These are phyloP conservation scores for Mollisia scopiformis DNA, from an alignment of 2,329 filamentous ascomycete genomes.

Conservation along the genomic window DNA sequence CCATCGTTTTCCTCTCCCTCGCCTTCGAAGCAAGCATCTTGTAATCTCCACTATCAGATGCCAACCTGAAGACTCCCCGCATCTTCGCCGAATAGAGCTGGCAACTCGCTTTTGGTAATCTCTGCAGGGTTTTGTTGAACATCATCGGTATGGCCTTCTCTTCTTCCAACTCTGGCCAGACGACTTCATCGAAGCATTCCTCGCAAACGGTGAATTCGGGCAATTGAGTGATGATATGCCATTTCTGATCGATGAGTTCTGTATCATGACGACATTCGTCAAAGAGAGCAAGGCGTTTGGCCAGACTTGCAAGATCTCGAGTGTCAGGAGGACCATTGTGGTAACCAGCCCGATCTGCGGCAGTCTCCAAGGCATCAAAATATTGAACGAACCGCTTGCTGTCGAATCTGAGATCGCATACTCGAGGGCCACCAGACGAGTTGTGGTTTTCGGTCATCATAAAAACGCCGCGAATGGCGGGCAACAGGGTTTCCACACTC, in stretches of 20 bases:
- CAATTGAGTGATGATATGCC: constrained; percentile 78
- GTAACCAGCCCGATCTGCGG: constrained; percentile 53
- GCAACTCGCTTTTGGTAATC: constrained; percentile 62
- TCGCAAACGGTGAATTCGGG: constrained; percentile 83
- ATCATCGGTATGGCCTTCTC: constrained; percentile 61
- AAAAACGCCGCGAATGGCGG: constrained; percentile 71
- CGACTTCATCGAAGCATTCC: constrained; percentile 80
- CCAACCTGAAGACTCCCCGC: constrained; percentile 71
- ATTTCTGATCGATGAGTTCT: constrained; percentile 62
- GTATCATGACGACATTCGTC: constrained; percentile 40
- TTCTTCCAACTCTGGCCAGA: constrained; percentile 67
- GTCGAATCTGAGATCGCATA: constrained; percentile 71
- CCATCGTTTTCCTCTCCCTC: constrained; percentile 51
- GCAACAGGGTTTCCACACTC: constrained; percentile 73
- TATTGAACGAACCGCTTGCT: constrained; percentile 59
- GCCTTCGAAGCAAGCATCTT: constrained; percentile 61
- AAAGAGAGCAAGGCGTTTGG: constrained; percentile 23
- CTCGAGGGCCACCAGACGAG: constrained; percentile 51
- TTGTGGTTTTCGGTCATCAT: constrained; percentile 35
- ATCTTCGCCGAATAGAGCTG: constrained; percentile 83
- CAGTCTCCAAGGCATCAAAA: constrained; percentile 62
- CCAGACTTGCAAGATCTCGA: constrained; percentile 29
- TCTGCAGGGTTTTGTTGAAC: constrained; percentile 64
- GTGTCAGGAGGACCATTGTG: constrained; percentile 28
- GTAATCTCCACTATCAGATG: constrained; percentile 69